Evolutionary conservation across 768 basidiomycete species (phyloP).

Genomic region (Hypsizygus marmoreus): DNA sequence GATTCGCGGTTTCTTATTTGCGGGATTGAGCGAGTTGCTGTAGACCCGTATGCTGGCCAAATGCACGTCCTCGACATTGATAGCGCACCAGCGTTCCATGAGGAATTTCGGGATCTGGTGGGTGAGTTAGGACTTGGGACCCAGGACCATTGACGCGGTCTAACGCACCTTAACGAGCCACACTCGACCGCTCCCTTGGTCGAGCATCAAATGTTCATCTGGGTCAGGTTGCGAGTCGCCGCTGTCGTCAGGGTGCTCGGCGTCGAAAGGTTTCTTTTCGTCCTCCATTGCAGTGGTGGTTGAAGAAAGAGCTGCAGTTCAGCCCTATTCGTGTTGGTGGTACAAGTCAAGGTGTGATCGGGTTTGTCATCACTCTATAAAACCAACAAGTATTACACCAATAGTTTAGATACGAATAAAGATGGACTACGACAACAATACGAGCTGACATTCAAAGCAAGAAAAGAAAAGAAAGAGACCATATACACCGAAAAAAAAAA

Average conservation of each 20-base stretch:
- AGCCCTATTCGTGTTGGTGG: too few species aligned
- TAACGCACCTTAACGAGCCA: slow-evolving; percentile 84
- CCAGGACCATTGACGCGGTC: slow-evolving; percentile 3
- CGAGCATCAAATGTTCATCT: slow-evolving; percentile 80
- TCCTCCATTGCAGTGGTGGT: too few species aligned
- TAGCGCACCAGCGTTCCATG: slow-evolving; percentile 82
- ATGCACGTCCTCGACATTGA: slow-evolving; percentile 73
- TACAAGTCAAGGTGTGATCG: too few species aligned
- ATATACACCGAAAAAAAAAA: too few species aligned
- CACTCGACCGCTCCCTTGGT: slow-evolving; percentile 71
- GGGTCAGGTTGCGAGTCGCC: slow-evolving; percentile 76
- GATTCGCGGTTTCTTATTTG: slow-evolving; percentile 57
- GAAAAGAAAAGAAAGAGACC: too few species aligned
- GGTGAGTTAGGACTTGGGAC: neutral
- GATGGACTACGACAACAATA: too few species aligned
- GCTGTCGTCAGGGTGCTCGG: slow-evolving; percentile 38
- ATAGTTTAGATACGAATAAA: too few species aligned
- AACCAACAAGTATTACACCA: too few species aligned
- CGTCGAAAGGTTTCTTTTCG: slow-evolving; percentile 75
- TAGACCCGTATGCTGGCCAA: slow-evolving; percentile 88
- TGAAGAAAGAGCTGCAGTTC: too few species aligned
- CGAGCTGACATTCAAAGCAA: too few species aligned
- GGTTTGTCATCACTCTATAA: too few species aligned
- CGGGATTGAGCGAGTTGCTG: slow-evolving; percentile 42
- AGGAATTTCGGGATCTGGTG: slow-evolving; percentile 82